Base-by-base conservation (phyloP, 192 early-diverging fungal species). In the Coemansia sp. region DNA sequence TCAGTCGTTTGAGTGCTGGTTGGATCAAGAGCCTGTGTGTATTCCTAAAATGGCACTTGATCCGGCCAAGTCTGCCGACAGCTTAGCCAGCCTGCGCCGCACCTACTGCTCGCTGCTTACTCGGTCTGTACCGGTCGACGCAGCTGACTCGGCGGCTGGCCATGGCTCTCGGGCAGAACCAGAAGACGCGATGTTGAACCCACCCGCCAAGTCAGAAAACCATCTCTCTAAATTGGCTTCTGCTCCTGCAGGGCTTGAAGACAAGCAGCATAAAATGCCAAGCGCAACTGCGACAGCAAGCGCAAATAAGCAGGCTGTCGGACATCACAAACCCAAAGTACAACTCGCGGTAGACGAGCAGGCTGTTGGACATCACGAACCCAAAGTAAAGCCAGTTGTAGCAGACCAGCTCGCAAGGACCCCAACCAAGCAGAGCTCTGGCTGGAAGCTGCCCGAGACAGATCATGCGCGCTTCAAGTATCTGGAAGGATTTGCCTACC, bases 1-100 rank as follows among this genome's bases (percentile, higher is more conserved):
- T 3, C 64, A 88, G 42, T 72, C 86, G 4, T 80, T 75, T 28
- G 77, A 64, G 1, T 83, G 86, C 20, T 95, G 89, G 89, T 54
- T 87, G 18, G 64, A 58, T 1, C 81, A 86, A 4, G 82, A 84
- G 61, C 83, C 78, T 36, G 50, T 36, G 5, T 5, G 8, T 7
- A 36, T 78, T 2, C 75, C 75, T 1, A 61, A 44, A 47, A 66
- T 78, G 67, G 59, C 75, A 4, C 52, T 78, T 15, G 70, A 78
- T 36, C 75, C 75, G 5, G 42, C 66, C 23, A 65, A 61, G 51
- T 2, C 63, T 2, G 58, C 18, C 4, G 68, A 56, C n/a, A 61
- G 61, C 21, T 53, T 78, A 53, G 70, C 59, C 3, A 18, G 42
- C 9, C 60, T 69, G n/a, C 66, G 69, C 38, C 50, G 48, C 11